Percentiles rank a stretch among this genome's conserved stretches.
Evolutionary conservation across 805 yeast genomes (phyloP).

Genomic region (Cyberlindnera mississippiensis): DNA sequence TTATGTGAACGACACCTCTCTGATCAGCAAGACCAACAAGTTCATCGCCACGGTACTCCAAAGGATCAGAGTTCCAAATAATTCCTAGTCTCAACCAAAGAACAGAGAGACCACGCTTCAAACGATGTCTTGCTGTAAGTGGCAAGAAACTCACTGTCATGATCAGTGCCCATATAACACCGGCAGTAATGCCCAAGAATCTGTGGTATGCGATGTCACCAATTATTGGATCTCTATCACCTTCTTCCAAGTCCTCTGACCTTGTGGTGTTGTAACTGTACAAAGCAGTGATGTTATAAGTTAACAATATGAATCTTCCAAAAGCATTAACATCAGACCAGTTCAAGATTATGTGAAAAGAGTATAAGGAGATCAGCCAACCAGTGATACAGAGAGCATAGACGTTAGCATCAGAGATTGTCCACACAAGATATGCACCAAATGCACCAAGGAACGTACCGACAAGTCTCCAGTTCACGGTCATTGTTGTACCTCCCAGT

Average conservation of each 20-base stretch:
- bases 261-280: conserved; percentile 68
- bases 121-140: conserved; percentile 66
- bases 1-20: conserved; percentile 46
- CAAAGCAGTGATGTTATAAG: conserved; percentile 74
- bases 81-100: conserved; percentile 81
- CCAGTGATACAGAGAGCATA: conserved; percentile 48
- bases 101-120: conserved; percentile 60
- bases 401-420: conserved; percentile 50
- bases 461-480: conserved; percentile 65
- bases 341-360: conserved; percentile 53
- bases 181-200: conserved; percentile 65
- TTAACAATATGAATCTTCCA: conserved; percentile 66
- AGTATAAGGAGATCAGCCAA: conserved; percentile 34
- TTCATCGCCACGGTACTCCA: conserved; percentile 35
- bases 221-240: conserved; percentile 58
- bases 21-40: conserved; percentile 27
- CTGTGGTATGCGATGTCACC: conserved; percentile 76
- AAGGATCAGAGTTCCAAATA: conserved; percentile 74
- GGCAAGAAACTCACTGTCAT: conserved; percentile 68
- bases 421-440: conserved; percentile 59
- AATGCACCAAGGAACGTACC: conserved; percentile 76
- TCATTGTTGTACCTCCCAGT: conserved; percentile 79
- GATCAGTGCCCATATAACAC: conserved; percentile 72
- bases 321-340: conserved; percentile 61
- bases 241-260: conserved; percentile 54